Evolutionary conservation across 805 yeast species (phyloP).

Genomic region (Brettanomyces nanus): DNA sequence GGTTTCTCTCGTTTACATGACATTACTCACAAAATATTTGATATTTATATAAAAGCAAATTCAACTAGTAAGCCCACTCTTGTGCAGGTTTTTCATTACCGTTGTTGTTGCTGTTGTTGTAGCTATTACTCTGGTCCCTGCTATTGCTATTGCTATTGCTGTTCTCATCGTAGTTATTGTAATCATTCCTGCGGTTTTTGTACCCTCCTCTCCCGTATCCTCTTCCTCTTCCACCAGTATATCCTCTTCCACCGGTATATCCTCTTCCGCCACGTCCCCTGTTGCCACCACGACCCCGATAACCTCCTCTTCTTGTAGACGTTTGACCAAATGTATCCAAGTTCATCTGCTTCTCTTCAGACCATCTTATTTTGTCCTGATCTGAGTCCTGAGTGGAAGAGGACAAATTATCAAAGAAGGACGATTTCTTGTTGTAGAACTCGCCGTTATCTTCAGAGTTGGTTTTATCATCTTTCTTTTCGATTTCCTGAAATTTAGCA

Average conservation of each 20-base stretch:
- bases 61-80: too few relatives aligned
- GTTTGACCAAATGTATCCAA: conserved; percentile 80
- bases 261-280: conserved; percentile 48
- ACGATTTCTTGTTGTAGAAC: conserved; percentile 69
- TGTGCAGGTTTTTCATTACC: too few relatives aligned
- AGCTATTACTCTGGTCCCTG: too few relatives aligned
- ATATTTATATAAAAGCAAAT: too few relatives aligned
- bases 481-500: conserved; percentile 58
- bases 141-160: too few relatives aligned
- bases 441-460: conserved; percentile 23
- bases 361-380: conserved; percentile 48
- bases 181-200: conserved; percentile 17
- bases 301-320: conserved; percentile 27
- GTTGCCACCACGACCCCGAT: conserved; percentile 25
- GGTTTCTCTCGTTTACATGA: background rate
- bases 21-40: background rate
- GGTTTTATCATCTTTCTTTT: conserved; percentile 18
- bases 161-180: too few relatives aligned
- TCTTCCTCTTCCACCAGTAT: conserved; percentile 20
- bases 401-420: conserved; percentile 84
- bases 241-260: conserved; percentile 29
- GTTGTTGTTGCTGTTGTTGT: too few relatives aligned
- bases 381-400: conserved; percentile 47
- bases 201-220: conserved; percentile 17
- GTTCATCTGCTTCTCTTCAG: conserved; percentile 64